Percentiles rank a stretch among this genome's conserved stretches.
Conservation (phyloP, 139 green algal species). For the Chara braunii region DNA sequence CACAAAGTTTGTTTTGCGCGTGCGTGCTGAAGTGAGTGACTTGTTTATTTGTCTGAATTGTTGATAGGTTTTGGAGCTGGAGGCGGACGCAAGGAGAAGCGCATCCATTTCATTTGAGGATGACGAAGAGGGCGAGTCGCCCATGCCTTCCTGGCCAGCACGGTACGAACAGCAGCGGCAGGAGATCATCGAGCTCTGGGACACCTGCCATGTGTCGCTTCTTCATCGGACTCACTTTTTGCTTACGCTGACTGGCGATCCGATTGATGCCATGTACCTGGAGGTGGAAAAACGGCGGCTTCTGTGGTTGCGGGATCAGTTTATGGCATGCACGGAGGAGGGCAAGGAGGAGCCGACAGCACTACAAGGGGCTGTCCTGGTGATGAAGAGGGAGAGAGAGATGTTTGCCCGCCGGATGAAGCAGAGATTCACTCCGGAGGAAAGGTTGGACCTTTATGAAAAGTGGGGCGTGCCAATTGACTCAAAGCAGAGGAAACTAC, state of each 20-base stretch:
- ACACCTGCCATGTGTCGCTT: constrained; percentile 32
- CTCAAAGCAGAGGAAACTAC: constrained; percentile 24
- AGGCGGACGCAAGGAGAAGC: background rate
- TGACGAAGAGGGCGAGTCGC: constrained; percentile 1
- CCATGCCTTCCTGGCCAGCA: no score
- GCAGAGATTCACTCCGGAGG: background rate
- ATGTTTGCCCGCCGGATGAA: constrained; percentile 11
- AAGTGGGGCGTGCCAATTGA: constrained; percentile 20
- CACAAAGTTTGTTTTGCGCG: no score
- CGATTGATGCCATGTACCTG: constrained; percentile 24
- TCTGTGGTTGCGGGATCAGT: constrained; percentile 17
- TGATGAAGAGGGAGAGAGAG: constrained; percentile 13
- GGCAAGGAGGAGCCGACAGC: background rate
- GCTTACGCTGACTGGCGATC: constrained; percentile 21
- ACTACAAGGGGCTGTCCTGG: background rate
- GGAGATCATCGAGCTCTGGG: constrained; percentile 31
- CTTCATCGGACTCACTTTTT: constrained; percentile 36
- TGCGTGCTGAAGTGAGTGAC: no score
- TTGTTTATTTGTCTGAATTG: background rate
- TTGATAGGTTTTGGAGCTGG: constrained; percentile 13
- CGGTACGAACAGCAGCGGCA: constrained; percentile 20
- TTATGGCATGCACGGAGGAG: background rate
- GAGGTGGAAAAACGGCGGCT: constrained; percentile 31
- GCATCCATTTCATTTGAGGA: no score
- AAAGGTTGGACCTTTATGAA: constrained; percentile 15